Evolutionary conservation across 1,284 basidiomycete genomes (phyloP), one percentile per base, ranked within the genome.

Genomic region (Puccinia brachypodii): DNA sequence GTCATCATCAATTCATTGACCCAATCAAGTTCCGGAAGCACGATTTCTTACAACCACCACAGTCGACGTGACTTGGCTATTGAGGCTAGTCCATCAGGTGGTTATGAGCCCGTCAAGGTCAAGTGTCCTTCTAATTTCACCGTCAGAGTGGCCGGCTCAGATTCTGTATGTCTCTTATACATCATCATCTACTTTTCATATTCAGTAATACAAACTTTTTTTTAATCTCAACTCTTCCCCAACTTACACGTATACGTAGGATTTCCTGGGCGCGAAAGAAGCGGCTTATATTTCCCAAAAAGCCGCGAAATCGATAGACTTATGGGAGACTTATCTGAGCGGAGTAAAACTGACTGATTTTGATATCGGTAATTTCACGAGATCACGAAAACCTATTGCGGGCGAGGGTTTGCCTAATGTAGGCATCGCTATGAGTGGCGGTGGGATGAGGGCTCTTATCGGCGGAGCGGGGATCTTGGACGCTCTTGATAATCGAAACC

Each of bases 401-500:
- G 76, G 76, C 38, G n/a, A 56, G 16, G 71, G 25, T 19, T 22
- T 79, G 16, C 76, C 76, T 16, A 79, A 79, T 33, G n/a, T 79
- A 11, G 76, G 76, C 13, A 53, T 79, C 25, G 76, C 76, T 25
- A 31, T 79, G 38, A 69, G 64, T 42, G 76, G 76, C 22, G 76
- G 76, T 53, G 76, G 76, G 40, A 69, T 31, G 4, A 71, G 76
- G 16, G 76, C 76, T 31, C 44, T 79, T n/a, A 47, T 79, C 68
- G 64, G 66, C 33, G 50, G 66, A 9, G 76, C 76, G 11, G 64
- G 64, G 2, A 42, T 71, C 16, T 25, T 79, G 47, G 36, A 79
- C 42, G 76, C 76, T 38, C 71, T 79, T 25, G 76, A 79, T 50
- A 47, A 69, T 25, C 58, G 76, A 36, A 79, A 79, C 31, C 47